Conservation (phyloP, 2,329 filamentous ascomycete genomes). For the Ophiostoma ulmi region DNA sequence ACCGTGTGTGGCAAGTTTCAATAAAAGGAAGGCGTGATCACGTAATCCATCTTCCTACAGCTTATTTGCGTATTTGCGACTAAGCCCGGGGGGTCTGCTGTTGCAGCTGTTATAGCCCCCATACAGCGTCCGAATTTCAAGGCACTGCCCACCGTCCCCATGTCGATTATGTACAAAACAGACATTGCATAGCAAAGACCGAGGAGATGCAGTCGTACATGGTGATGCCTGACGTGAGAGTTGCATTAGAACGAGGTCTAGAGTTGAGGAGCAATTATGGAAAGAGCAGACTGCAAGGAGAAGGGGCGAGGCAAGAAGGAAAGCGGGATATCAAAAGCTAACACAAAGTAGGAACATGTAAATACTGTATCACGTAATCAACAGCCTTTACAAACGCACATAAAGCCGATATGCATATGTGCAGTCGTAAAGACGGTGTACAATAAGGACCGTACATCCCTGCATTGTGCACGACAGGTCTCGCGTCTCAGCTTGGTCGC, state of each 20-base stretch:
- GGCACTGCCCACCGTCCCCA: background rate
- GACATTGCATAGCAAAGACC: background rate
- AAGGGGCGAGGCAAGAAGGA: too few relatives aligned
- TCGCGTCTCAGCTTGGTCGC: background rate
- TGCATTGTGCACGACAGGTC: background rate
- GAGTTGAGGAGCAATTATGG: background rate
- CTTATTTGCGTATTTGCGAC: background rate
- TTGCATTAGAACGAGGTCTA: background rate
- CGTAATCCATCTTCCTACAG: too few relatives aligned
- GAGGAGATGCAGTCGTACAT: background rate
- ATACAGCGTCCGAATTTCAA: background rate
- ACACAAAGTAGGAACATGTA: too few relatives aligned
- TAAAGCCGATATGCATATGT: background rate
- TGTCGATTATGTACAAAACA: background rate
- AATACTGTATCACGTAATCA: background rate
- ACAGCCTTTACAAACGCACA: background rate
- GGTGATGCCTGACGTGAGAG: background rate
- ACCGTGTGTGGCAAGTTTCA: too few relatives aligned
- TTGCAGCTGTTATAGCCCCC: background rate
- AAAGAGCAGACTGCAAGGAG: background rate
- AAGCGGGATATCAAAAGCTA: too few relatives aligned
- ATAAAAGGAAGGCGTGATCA: too few relatives aligned
- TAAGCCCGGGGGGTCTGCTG: background rate
- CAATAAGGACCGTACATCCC: background rate
- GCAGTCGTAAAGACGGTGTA: constrained; percentile 6